Evolutionary conservation across 164 flowering plant genomes (phyloP).

Genomic region (Stephania yunnanensis): DNA sequence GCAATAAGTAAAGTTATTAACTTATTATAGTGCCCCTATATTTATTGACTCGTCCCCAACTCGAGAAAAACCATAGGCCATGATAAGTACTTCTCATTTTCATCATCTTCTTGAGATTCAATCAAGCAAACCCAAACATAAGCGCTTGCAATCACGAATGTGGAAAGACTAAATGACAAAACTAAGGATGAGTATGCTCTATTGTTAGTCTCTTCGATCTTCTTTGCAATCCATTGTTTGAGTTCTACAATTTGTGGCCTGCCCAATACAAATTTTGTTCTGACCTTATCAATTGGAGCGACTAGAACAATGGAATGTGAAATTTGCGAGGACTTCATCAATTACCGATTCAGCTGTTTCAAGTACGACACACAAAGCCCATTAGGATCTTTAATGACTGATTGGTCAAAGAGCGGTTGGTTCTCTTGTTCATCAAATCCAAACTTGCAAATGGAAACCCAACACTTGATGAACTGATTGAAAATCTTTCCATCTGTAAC

Average conservation of each 20-base stretch:
- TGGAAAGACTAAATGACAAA: too few species aligned
- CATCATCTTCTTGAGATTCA: slow-evolving; percentile 10
- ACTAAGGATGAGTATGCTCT: background rate
- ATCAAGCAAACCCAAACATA: too few species aligned
- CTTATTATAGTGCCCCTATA: too few species aligned
- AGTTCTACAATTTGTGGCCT: background rate
- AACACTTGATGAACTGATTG: too few species aligned
- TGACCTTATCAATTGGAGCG: background rate
- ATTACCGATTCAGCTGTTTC: background rate
- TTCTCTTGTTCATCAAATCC: too few species aligned
- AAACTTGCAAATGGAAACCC: too few species aligned
- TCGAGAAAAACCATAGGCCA: too few species aligned
- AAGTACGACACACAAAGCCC: background rate
- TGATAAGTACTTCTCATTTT: slow-evolving; percentile 17
- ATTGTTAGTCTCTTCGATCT: background rate
- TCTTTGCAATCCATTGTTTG: background rate
- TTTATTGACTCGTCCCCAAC: too few species aligned
- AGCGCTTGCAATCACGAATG: too few species aligned
- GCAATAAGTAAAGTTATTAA: too few species aligned
- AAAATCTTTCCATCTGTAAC: too few species aligned
- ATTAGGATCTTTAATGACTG: background rate
- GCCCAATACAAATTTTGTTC: slow-evolving; percentile 1
- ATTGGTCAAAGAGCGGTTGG: too few species aligned
- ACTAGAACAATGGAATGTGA: background rate
- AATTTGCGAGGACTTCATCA: background rate